These are phyloP conservation scores for Saccharomycopsis fodiens DNA, from an alignment of 805 yeast genomes.

Conservation along the genomic window DNA sequence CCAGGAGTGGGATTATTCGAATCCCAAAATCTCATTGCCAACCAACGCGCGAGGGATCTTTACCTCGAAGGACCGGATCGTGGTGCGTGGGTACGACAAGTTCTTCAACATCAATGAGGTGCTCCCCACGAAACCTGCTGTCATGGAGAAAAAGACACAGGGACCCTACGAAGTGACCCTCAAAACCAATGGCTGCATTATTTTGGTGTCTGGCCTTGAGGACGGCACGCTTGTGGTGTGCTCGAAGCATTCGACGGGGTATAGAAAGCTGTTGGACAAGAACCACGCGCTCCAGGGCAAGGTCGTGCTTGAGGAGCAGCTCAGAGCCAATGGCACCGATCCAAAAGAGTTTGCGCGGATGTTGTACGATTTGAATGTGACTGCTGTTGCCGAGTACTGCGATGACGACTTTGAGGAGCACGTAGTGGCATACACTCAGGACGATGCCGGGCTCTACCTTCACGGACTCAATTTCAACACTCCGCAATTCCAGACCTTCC, in stretches of 20 bases:
- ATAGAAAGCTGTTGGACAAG: constrained; percentile 38
- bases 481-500: constrained; percentile 53
- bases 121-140: constrained; percentile 38
- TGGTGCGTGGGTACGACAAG: constrained; percentile 87
- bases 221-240: constrained; percentile 80
- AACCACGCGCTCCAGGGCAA: constrained; percentile 79
- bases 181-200: constrained; percentile 92
- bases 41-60: constrained; percentile 80
- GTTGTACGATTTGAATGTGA: constrained; percentile 45
- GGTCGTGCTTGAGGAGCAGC: constrained; percentile 44
- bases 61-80: constrained; percentile 42
- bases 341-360: constrained; percentile 45
- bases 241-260: constrained; percentile 86
- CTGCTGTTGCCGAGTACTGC: constrained; percentile 90
- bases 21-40: constrained; percentile 43
- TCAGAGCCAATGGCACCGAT: constrained; percentile 34
- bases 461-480: constrained; percentile 81
- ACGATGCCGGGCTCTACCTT: constrained; percentile 72
- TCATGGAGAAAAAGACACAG: constrained; percentile 34
- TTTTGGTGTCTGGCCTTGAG: constrained; percentile 67
- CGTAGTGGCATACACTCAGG: constrained; percentile 62
- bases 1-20: constrained; percentile 82
- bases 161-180: constrained; percentile 81
- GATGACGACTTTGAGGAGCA: constrained; percentile 94
- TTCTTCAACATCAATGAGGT: constrained; percentile 80